Evolutionary conservation across 2,329 filamentous ascomycete species (phyloP), one percentile per base, ranked within the genome.

Genomic region (Penicillium sp.): DNA sequence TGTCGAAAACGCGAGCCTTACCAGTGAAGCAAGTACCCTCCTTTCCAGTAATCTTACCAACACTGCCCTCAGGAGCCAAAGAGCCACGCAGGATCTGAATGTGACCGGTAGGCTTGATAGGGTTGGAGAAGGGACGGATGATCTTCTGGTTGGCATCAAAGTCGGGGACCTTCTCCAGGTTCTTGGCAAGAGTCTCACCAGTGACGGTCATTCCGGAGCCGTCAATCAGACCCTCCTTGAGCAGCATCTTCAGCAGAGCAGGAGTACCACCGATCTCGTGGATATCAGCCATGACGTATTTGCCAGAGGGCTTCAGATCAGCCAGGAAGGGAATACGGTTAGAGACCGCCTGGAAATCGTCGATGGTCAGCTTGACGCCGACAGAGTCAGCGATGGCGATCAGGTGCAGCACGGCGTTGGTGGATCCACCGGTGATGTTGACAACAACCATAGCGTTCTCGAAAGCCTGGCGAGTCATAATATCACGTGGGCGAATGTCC

Each of bases 371-470:
- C 75, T 91, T 90, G 72, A 95, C 83, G 67, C 90, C 90, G 22
- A 91, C 90, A 6, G 88, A 84, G 76, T 93, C 88, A 59, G 90
- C 90, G 56, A 93, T 92, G 68, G 90, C 90, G 70, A 95, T 90
- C 48, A 95, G 77, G 74, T 95, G 90, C 46, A 95, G 84, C 35
- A 95, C 90, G 39, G 90, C 90, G 74, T 95, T 95, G 63, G 90
- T 95, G 69, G 89, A 92, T 61, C 90, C 90, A 53, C 90, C 90
- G 3, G 91, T 90, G 66, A 93, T 89, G 72, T 88, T 93, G 62
- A 92, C 87, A 26, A 93, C 81, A 10, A 90, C 84, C 89, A 95
- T 93, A 69, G 90, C 90, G 70, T 93, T 88, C 77, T 93, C 90
- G 65, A 95, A 93, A 8, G 90, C 89, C 70, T 90, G 80, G 54